A percentile compares a stretch with the other conserved stretches of the same genome.
These are phyloP conservation scores for Coemansia sp. DNA, from an alignment of 192 early-diverging fungal species.

Conservation along the genomic window DNA sequence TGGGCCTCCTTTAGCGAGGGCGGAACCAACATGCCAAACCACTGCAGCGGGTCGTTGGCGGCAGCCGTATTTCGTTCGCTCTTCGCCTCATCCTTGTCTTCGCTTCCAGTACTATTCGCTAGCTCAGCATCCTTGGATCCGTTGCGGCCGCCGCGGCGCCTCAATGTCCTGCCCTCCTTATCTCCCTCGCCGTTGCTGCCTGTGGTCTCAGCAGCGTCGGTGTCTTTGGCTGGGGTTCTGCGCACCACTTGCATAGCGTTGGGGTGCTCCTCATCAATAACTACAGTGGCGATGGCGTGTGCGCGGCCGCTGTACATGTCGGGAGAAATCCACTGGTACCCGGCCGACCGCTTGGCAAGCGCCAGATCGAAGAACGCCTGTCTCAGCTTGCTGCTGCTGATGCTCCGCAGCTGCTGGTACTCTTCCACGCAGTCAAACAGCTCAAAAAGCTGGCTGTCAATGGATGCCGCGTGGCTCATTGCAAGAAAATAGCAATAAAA, in stretches of 20 bases:
- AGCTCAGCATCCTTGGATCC: background rate
- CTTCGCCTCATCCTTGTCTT: background rate
- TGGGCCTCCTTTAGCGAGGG: constrained; percentile 41
- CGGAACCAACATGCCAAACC: constrained; percentile 53
- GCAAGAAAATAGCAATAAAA: no score
- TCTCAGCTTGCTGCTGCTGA: constrained; percentile 5
- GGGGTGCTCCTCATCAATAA: background rate
- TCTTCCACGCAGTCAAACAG: constrained; percentile 24
- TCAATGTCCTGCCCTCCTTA: background rate
- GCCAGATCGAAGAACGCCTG: constrained; percentile 42
- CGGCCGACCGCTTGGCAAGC: constrained; percentile 34
- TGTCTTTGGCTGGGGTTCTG: no score
- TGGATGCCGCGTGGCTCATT: background rate
- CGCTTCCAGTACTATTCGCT: background rate
- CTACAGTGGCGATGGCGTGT: constrained; percentile 27
- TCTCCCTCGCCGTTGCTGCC: background rate
- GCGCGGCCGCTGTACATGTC: constrained; percentile 34
- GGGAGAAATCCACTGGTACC: constrained; percentile 47
- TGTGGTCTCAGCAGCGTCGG: background rate
- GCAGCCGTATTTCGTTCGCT: background rate
- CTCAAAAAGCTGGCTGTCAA: constrained; percentile 18
- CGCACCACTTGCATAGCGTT: background rate
- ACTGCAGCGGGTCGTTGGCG: constrained; percentile 37
- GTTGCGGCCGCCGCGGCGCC: background rate
- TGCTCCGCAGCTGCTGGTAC: constrained; percentile 24